Evolutionary conservation across 148 eudicot species (phyloP).

Genomic region (Fagopyrum esculentum): DNA sequence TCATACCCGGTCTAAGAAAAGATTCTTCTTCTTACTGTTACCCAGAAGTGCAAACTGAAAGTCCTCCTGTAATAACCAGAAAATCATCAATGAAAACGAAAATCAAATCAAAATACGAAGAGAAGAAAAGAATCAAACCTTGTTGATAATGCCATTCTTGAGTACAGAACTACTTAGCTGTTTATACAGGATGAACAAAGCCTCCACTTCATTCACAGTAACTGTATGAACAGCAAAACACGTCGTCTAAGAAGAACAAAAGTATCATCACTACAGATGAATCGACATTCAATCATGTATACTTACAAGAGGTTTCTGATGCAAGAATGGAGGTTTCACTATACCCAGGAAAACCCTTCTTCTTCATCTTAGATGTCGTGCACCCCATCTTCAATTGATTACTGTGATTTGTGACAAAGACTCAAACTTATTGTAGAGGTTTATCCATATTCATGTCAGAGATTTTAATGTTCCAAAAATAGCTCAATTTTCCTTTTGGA

Average conservation of each 20-base stretch:
- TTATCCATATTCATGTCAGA: not conserved
- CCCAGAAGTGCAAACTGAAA: conserved; percentile 28
- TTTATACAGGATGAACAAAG: conserved; percentile 27
- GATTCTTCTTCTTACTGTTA: conserved; percentile 20
- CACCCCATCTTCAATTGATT: conserved; percentile 21
- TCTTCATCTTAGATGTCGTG: conserved; percentile 10
- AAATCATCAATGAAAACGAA: not conserved
- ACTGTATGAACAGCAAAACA: conserved; percentile 13
- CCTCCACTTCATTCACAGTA: conserved; percentile 34
- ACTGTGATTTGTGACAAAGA: not conserved
- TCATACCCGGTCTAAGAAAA: conserved; percentile 36
- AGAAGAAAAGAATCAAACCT: conserved; percentile 22
- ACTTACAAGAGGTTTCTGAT: conserved; percentile 27
- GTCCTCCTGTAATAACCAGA: conserved; percentile 24
- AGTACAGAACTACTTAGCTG: conserved; percentile 26
- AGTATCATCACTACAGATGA: not conserved
- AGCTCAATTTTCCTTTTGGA: not conserved
- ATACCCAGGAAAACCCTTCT: not conserved
- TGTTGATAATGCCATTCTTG: conserved; percentile 28
- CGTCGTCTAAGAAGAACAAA: not conserved
- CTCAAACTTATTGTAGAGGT: not conserved
- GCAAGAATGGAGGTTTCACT: conserved; percentile 24
- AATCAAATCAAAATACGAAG: not conserved
- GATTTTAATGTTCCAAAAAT: not conserved
- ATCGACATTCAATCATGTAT: not conserved